Evolutionary conservation across 1,284 basidiomycete genomes (phyloP).

Genomic region (Microbotryum silenes-acaulis): DNA sequence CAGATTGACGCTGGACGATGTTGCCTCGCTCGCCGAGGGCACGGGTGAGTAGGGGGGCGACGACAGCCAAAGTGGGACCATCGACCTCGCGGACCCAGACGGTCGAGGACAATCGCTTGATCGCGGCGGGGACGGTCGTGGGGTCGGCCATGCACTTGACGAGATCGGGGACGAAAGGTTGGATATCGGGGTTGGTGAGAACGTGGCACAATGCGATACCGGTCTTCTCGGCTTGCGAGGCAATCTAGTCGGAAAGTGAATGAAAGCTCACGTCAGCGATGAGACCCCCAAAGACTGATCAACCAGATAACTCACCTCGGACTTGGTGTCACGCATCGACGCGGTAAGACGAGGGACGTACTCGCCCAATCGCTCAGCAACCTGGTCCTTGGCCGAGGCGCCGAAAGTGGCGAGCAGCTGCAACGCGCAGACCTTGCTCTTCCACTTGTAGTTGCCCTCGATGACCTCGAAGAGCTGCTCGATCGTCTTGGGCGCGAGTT

Average conservation of each 20-base stretch:
- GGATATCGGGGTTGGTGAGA: constrained; percentile 87
- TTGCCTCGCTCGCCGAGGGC: constrained; percentile 93
- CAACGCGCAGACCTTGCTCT: constrained; percentile 85
- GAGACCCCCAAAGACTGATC: constrained; percentile 2
- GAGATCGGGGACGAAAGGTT: constrained; percentile 79
- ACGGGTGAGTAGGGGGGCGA: constrained; percentile 85
- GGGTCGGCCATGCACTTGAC: constrained; percentile 89
- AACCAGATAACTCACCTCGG: constrained; percentile 56
- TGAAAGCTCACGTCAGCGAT: constrained; percentile 13
- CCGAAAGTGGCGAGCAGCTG: constrained; percentile 48
- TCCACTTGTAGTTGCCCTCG: constrained; percentile 78
- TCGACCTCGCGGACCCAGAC: constrained; percentile 98
- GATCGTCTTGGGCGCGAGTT: constrained; percentile 66
- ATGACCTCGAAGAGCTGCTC: constrained; percentile 63
- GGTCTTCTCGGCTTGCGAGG: constrained; percentile 79
- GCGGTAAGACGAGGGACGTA: constrained; percentile 80
- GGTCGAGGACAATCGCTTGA: constrained; percentile 88
- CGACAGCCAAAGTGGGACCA: constrained; percentile 87
- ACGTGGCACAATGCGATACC: constrained; percentile 87
- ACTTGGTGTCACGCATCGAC: constrained; percentile 96
- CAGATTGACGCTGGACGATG: constrained; percentile 55
- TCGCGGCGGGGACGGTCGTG: constrained; percentile 71
- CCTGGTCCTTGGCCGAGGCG: constrained; percentile 58
- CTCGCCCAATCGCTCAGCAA: constrained; percentile 73
- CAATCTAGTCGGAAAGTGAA: constrained; percentile 49